Evolutionary conservation across 345 rosid genomes (phyloP).

Genomic region (Noccaea caerulescens): DNA sequence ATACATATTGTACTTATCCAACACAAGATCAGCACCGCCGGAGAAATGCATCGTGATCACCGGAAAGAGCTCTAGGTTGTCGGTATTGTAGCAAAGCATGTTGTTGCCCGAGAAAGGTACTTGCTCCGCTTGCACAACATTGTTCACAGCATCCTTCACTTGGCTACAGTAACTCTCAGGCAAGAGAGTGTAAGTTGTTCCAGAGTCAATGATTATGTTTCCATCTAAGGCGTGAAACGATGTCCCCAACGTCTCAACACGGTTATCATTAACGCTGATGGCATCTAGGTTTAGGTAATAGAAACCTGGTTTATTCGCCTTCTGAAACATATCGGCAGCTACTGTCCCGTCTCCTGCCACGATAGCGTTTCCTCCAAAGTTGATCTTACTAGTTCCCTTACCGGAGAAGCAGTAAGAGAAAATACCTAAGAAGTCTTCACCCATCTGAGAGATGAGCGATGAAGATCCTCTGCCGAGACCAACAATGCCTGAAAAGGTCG

Average conservation of each 20-base stretch:
- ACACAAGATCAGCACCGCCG: constrained; percentile 19
- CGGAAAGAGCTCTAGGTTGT: not conserved
- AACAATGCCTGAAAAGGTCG: not conserved
- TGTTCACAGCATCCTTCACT: constrained; percentile 13
- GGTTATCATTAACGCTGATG: not conserved
- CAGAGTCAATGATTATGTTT: constrained; percentile 23
- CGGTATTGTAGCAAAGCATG: constrained; percentile 7
- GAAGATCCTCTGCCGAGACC: constrained; percentile 12
- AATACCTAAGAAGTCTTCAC: not conserved
- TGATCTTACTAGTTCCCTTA: constrained; percentile 28
- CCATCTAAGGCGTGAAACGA: constrained; percentile 6
- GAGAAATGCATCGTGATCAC: constrained; percentile 13
- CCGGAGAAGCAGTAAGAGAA: constrained; percentile 31
- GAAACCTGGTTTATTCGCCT: not conserved
- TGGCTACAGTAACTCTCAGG: not conserved
- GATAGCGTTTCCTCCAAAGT: constrained; percentile 5
- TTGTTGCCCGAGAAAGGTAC: not conserved
- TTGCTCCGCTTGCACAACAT: not conserved
- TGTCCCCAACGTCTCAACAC: constrained; percentile 33
- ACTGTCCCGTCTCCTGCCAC: constrained; percentile 20
- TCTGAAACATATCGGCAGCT: constrained; percentile 9
- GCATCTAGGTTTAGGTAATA: constrained; percentile 35
- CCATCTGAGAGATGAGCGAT: constrained; percentile 33
- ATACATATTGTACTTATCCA: constrained; percentile 16
- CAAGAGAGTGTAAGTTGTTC: constrained; percentile 10